Base-by-base conservation (phyloP, 208 protist species). In the Trypanosomatidae sp. region DNA sequence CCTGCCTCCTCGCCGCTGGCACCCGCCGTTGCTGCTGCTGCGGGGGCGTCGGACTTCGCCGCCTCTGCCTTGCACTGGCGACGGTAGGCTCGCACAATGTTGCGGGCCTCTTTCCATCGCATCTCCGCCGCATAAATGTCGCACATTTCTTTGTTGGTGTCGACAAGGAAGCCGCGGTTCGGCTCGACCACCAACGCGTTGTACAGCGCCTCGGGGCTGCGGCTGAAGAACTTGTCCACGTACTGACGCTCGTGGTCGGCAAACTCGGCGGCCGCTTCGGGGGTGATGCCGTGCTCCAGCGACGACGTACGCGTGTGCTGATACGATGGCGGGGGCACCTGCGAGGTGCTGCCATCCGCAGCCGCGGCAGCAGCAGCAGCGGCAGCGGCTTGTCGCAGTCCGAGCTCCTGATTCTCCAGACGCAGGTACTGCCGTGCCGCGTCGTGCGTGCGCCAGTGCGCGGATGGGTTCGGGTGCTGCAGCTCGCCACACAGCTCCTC, bases 111-210 rank as follows among this genome's bases (percentile, higher is more conserved):
- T 52, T 74, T 77, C 87, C 87, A 91, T 15, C 47, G 68, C 30
- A 30, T 53, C 67, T 91, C 87, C 30, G 79, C 75, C 15, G 76
- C 74, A 64, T 91, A 86, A 7, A 89, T 36, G 8, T 64, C 55
- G 41, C 76, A 82, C 81, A 91, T 89, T 41, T 91, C 82, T 13
- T 76, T 77, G 65, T 91, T 89, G 17, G 82, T 91, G 49, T 87
- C 82, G 1, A 87, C 76, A 0, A 89, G 62, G 46, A 77, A 77
- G n/a, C 77, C 80, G 1, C 30, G 15, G 62, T 80, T 80, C 7
- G 82, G 77, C 60, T 76, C 62, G 55, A 77, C 69, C 9, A 86
- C 78, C 2, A 86, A 67, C 5, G 74, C 64, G 49, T 76, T 66
- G 59, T 86, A 86, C 36, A 86, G 82, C 22, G 68, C 58, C 41